These are phyloP conservation scores for Hondaea fermentalgiana DNA, from an alignment of 108 stramenopile species.

Conservation along the genomic window DNA sequence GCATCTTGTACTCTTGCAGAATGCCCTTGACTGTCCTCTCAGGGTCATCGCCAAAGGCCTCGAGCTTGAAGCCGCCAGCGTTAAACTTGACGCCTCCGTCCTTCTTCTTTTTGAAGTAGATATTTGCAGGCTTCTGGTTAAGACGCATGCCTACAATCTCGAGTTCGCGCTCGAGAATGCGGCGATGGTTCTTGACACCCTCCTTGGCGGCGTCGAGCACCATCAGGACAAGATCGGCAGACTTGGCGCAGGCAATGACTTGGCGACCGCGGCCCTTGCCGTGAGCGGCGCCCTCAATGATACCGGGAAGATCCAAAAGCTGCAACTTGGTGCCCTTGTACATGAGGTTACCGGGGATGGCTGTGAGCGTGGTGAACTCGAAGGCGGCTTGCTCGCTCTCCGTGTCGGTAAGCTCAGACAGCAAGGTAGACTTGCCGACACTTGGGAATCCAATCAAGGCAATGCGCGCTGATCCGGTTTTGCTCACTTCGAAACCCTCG, in stretches of 20 bases:
- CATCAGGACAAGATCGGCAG: slow-evolving; percentile 89
- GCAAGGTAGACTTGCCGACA: slow-evolving; percentile 84
- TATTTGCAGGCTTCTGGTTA: slow-evolving; percentile 81
- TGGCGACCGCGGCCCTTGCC: slow-evolving; percentile 93
- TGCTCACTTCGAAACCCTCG: slow-evolving; percentile 75
- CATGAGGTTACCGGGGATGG: slow-evolving; percentile 88
- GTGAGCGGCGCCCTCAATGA: slow-evolving; percentile 98
- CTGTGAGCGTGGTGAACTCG: slow-evolving; percentile 79
- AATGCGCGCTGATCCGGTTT: slow-evolving; percentile 89
- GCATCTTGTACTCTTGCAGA: slow-evolving; percentile 82
- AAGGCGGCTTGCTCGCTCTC: slow-evolving; percentile 81
- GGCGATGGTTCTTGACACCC: slow-evolving; percentile 67
- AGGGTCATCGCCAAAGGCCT: slow-evolving; percentile 80
- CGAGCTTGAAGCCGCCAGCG: slow-evolving; percentile 73
- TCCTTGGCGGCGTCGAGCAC: slow-evolving; percentile 96
- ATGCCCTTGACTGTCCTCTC: slow-evolving; percentile 71
- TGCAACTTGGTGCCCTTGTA: slow-evolving; percentile 87
- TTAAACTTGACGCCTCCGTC: slow-evolving; percentile 87
- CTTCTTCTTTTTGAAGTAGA: slow-evolving; percentile 72
- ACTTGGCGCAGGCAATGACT: slow-evolving; percentile 93
- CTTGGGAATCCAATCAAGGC: slow-evolving; percentile 91
- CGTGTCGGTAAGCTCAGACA: slow-evolving; percentile 77
- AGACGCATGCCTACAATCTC: slow-evolving; percentile 94
- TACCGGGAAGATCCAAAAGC: slow-evolving; percentile 96
- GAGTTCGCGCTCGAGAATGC: slow-evolving; percentile 89